Base-by-base conservation (phyloP, 345 rosid species). In the Citrus maxima region DNA sequence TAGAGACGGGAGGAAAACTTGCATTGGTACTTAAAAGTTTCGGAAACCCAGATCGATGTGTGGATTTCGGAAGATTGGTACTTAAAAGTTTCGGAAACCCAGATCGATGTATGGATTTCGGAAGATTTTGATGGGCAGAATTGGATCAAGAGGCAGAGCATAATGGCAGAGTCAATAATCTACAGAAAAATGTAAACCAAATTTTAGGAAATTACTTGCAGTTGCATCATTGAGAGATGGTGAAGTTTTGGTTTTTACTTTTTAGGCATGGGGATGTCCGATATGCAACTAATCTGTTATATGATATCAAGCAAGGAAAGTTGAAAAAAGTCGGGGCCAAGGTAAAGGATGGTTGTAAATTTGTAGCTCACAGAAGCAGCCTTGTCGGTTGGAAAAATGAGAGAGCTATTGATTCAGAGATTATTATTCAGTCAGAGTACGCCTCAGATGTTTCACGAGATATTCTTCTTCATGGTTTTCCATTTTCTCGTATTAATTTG, bases 121-220 rank as follows among this genome's bases (percentile, higher is more conserved):
- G 46, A 79, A n/a, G 79, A 79, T 58, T 56, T 42, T 42, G 19
- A 35, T 3, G 73, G 37, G 22, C 61, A 30, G 64, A 25, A 62
- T 63, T 79, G 85, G 77, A 37, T 42, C 38, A 79, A 65, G 79
- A 58, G 27, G n/a, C n/a, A n/a, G n/a, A n/a, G n/a, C n/a, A n/a
- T n/a, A n/a, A n/a, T n/a, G n/a, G 27, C 77, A 65, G 64, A 59
- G 22, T 35, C 66, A 34, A 28, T 55, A 69, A 51, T 34, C 21
- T 80, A 51, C 19, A 71, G 4, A 21, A 37, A 37, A 56, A 24
- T 7, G 49, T 54, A 16, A 12, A 18, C 76, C 72, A 21, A 58
- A 73, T 7, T 60, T 77, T 62, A 14, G 1, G 25, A 55, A 34
- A 25, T 32, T 74, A 35, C 25, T 0, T 38, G 40, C 78, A 0